A percentile compares a stretch with the other conserved stretches of the same genome.
phyloP scores from a whole-genome alignment of 768 basidiomycete species.

The Mrakia frigida region DNA sequence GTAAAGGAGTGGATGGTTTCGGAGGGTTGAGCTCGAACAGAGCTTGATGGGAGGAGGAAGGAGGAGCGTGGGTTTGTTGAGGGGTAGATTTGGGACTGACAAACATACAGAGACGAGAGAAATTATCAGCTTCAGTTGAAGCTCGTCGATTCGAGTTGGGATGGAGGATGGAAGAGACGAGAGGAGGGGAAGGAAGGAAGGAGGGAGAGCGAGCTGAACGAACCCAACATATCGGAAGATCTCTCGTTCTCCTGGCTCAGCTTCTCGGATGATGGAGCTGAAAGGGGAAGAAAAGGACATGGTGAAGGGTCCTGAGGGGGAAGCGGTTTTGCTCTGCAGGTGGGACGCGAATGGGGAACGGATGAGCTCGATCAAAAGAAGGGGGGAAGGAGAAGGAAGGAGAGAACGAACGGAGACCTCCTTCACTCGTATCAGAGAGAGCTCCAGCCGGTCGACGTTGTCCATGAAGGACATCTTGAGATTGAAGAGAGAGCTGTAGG shows the following conservation, averaged over 20 bases:
- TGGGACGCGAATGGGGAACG: not conserved
- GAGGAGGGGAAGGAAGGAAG: not conserved
- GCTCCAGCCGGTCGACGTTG: slow-evolving; percentile 9
- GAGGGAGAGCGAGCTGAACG: not conserved
- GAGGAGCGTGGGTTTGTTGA: slow-evolving; percentile 21
- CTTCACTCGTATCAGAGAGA: slow-evolving; percentile 3
- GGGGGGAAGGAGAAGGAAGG: not conserved
- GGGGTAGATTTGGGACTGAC: slow-evolving; percentile 18
- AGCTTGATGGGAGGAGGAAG: slow-evolving; percentile 22
- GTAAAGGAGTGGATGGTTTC: slow-evolving; percentile 23
- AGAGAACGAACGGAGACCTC: slow-evolving; percentile 10
- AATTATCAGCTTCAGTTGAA: no score
- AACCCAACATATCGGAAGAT: slow-evolving; percentile 32
- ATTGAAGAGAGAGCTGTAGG: no score
- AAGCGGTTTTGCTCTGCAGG: slow-evolving; percentile 2
- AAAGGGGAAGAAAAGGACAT: slow-evolving; percentile 16
- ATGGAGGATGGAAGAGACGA: not conserved
- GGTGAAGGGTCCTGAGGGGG: slow-evolving; percentile 24
- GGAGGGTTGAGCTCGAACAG: slow-evolving; percentile 29
- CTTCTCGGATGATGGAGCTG: slow-evolving; percentile 19
- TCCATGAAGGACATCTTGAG: slow-evolving; percentile 25
- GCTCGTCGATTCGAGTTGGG: no score
- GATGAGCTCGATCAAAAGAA: not conserved
- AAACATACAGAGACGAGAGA: not conserved
- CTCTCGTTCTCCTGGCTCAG: slow-evolving; percentile 30